phyloP scores from a whole-genome alignment of 2,329 filamentous ascomycete genomes.

The Aureobasidium sp. region DNA sequence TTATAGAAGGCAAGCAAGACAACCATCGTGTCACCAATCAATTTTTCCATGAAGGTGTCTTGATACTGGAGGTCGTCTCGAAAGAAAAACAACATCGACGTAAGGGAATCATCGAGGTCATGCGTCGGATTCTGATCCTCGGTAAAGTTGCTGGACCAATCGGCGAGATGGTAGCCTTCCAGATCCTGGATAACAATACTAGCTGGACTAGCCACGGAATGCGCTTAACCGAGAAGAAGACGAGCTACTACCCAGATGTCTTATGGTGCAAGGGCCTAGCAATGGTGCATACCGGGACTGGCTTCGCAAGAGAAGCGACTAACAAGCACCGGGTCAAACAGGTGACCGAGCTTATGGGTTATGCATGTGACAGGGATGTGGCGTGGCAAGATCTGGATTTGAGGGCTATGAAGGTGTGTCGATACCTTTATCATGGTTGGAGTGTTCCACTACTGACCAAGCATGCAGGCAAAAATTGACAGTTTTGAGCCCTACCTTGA shows the following conservation, averaged over 20 bases:
- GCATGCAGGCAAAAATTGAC: not conserved
- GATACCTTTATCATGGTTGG: not conserved
- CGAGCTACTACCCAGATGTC: not conserved
- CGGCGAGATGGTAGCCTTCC: not conserved
- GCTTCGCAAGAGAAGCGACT: not conserved
- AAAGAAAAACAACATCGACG: too few species aligned
- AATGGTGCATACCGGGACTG: not conserved
- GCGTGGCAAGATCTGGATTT: not conserved
- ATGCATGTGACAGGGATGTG: not conserved
- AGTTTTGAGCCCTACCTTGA: not conserved
- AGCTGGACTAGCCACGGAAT: not conserved
- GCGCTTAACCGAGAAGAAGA: not conserved
- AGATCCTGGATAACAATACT: not conserved
- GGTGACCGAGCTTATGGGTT: not conserved
- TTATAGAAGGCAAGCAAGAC: too few species aligned
- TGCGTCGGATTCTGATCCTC: not conserved
- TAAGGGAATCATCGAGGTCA: too few species aligned
- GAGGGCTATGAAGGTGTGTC: not conserved
- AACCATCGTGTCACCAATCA: too few species aligned
- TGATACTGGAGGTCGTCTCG: too few species aligned
- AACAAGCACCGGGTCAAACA: not conserved
- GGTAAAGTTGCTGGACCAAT: not conserved
- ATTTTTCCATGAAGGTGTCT: too few species aligned
- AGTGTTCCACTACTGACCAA: not conserved
- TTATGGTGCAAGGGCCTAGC: not conserved